Conservation (phyloP, 1,139 yeast genomes). For the Lodderomyces elongisporus region DNA sequence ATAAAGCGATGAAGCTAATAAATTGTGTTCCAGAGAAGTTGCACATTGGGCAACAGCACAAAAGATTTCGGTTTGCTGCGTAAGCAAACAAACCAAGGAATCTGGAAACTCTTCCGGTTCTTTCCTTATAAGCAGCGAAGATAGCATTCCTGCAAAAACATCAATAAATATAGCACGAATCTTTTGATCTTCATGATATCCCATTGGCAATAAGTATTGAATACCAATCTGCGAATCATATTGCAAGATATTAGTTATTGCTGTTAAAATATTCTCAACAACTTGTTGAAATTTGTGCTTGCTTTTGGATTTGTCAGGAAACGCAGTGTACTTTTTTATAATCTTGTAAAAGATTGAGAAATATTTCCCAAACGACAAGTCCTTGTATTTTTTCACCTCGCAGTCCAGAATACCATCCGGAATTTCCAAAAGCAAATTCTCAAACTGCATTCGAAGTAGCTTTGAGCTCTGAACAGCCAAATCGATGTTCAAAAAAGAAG, state of each 20-base stretch:
- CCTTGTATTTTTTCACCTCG: constrained; percentile 55
- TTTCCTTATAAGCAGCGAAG: constrained; percentile 28
- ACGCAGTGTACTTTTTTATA: constrained; percentile 52
- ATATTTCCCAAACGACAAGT: constrained; percentile 64
- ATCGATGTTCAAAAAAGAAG: constrained; percentile 55
- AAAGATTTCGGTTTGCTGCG: constrained; percentile 26
- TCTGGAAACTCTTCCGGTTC: constrained; percentile 26
- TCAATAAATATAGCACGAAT: constrained; percentile 70
- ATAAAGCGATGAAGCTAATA: constrained; percentile 64
- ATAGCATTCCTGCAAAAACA: constrained; percentile 66
- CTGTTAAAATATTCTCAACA: constrained; percentile 61
- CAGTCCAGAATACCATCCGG: constrained; percentile 56
- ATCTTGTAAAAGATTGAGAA: constrained; percentile 69
- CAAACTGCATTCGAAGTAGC: constrained; percentile 51
- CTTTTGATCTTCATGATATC: constrained; percentile 63
- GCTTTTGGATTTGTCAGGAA: constrained; percentile 22
- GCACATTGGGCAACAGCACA: constrained; percentile 68
- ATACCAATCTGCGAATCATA: constrained; percentile 77
- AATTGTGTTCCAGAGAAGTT: constrained; percentile 41
- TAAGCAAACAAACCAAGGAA: constrained; percentile 17
- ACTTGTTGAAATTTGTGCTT: constrained; percentile 53
- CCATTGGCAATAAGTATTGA: constrained; percentile 71
- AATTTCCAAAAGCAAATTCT: constrained; percentile 54
- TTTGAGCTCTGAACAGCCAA: constrained; percentile 63
- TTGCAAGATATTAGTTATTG: constrained; percentile 64